These are phyloP conservation scores for Cercophora newfieldiana DNA, from an alignment of 495 filamentous ascomycete species.

Conservation along the genomic window DNA sequence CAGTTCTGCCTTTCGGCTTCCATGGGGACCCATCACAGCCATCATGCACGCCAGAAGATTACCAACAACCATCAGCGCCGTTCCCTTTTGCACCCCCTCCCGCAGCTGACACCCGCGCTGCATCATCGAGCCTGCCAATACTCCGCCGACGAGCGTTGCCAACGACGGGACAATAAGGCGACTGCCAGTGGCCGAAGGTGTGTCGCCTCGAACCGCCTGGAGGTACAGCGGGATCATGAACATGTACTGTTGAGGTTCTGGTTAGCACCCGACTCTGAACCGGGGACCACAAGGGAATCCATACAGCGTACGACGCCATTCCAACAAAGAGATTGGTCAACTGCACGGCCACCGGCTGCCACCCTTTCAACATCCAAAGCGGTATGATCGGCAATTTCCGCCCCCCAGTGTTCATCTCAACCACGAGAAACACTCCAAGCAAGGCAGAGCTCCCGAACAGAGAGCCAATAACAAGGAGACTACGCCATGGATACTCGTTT, in stretches of 20 bases:
- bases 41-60: constrained; percentile 56
- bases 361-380: constrained; percentile 55
- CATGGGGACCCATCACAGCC: constrained; percentile 48
- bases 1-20: constrained; percentile 60
- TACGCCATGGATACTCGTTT: constrained; percentile 60
- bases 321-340: constrained; percentile 62
- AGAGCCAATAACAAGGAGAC: constrained; percentile 50
- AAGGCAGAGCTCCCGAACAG: constrained; percentile 53
- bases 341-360: constrained; percentile 54
- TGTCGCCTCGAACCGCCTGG: constrained; percentile 62
- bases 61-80: constrained; percentile 58
- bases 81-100: constrained; percentile 55
- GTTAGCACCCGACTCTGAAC: no score
- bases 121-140: constrained; percentile 63
- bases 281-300: no score
- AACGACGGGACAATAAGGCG: constrained; percentile 61
- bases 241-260: constrained; percentile 55
- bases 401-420: constrained; percentile 58
- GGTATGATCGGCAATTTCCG: constrained; percentile 56
- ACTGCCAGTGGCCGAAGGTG: constrained; percentile 57
- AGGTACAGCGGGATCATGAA: constrained; percentile 66
- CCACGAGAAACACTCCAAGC: constrained; percentile 49
- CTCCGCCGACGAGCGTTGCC: constrained; percentile 59
- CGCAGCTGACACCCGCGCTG: constrained; percentile 58
- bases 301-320: constrained; percentile 61